phyloP scores from a whole-genome alignment of 2,329 filamentous ascomycete genomes.

The Stylonectria norvegica region DNA sequence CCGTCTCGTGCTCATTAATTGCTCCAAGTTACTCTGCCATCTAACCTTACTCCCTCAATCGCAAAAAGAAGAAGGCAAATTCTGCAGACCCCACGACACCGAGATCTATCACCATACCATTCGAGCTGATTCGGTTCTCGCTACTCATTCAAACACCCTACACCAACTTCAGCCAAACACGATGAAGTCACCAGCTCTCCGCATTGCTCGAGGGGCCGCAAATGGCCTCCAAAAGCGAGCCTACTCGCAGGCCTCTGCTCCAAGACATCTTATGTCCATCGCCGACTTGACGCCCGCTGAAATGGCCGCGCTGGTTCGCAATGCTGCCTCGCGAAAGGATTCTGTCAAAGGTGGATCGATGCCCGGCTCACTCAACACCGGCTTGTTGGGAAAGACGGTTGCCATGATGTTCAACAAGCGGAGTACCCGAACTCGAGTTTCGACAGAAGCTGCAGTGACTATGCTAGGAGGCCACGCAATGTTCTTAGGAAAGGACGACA shows the following conservation, averaged over 20 bases:
- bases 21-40: background rate
- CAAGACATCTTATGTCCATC: conserved; percentile 89
- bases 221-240: conserved; percentile 40
- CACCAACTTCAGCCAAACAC: too few relatives aligned
- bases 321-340: conserved; percentile 74
- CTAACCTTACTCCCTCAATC: background rate
- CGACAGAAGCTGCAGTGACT: conserved; percentile 87
- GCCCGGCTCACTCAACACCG: conserved; percentile 55
- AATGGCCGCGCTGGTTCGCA: conserved; percentile 76
- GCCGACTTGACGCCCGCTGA: conserved; percentile 78
- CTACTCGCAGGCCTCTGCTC: conserved; percentile 43
- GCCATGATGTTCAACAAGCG: conserved; percentile 98
- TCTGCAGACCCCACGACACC: background rate
- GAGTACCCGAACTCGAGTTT: conserved; percentile 88
- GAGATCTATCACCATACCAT: too few relatives aligned
- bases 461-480: conserved; percentile 89
- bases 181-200: conserved; percentile 35
- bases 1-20: background rate
- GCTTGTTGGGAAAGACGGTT: conserved; percentile 73
- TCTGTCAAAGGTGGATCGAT: conserved; percentile 64
- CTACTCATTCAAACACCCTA: too few relatives aligned
- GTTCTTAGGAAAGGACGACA: conserved; percentile 95
- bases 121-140: too few relatives aligned
- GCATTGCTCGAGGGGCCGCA: conserved; percentile 32
- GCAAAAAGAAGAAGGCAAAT: background rate